These are phyloP conservation scores for Syncephalastrum sp. DNA, from an alignment of 371 early-diverging fungal genomes.

Conservation along the genomic window DNA sequence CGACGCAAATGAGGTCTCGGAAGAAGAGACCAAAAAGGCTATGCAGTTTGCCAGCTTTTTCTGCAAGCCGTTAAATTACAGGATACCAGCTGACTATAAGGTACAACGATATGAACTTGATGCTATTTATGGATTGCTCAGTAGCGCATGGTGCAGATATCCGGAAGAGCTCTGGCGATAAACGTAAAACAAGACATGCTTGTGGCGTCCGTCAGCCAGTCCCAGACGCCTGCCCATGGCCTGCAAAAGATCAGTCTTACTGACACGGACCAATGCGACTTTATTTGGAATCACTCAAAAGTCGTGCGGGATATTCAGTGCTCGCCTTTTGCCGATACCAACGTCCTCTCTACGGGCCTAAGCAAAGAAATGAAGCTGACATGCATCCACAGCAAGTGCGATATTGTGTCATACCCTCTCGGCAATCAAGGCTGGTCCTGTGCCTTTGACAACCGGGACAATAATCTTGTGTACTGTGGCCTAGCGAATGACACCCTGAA, in stretches of 20 bases:
- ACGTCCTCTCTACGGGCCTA: constrained; percentile 19
- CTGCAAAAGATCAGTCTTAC: constrained; percentile 15
- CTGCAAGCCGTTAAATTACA: too few species aligned
- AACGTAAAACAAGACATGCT: constrained; percentile 12
- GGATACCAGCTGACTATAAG: neutral
- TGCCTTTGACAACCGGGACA: constrained; percentile 22
- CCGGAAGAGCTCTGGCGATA: constrained; percentile 7
- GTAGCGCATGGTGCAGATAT: neutral
- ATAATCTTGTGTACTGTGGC: constrained; percentile 38
- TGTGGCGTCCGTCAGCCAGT: constrained; percentile 2
- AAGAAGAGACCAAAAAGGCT: too few species aligned
- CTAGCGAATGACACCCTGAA: constrained; percentile 23
- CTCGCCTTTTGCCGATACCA: constrained; percentile 8
- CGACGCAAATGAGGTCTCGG: too few species aligned
- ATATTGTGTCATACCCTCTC: constrained; percentile 17
- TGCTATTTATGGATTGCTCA: neutral
- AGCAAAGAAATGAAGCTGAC: constrained; percentile 17
- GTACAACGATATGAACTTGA: constrained; percentile 1
- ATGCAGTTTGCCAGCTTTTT: too few species aligned
- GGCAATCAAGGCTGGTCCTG: constrained; percentile 34
- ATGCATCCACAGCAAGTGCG: constrained; percentile 14
- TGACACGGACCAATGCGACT: constrained; percentile 12
- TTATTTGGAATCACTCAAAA: constrained; percentile 14
- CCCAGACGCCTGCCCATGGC: neutral
- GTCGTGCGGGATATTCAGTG: constrained; percentile 21